Conservation (phyloP, 75 land plant species). For the Larix kaempferi region DNA sequence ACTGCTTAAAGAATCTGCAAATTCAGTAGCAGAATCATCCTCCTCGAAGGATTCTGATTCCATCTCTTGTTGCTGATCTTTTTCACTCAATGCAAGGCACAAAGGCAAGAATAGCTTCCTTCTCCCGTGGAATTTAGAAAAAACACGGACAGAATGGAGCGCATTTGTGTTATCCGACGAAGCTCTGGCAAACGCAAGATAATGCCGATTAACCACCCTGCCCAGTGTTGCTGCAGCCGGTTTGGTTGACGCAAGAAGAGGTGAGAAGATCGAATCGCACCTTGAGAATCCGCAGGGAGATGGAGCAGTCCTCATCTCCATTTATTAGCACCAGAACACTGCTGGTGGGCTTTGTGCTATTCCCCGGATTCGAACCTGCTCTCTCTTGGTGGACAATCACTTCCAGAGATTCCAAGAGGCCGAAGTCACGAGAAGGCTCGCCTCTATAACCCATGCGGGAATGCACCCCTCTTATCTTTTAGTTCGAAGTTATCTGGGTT, state of each 20-base stretch:
- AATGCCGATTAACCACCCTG: neutral
- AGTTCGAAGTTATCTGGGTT: no score
- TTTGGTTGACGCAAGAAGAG: neutral
- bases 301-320: neutral
- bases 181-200: no score
- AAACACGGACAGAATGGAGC: no score
- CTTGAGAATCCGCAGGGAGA: neutral
- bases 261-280: slow-evolving; percentile 2
- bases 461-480: no score
- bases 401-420: no score
- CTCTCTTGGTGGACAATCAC: no score
- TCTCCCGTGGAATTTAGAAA: neutral
- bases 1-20: slow-evolving; percentile 2
- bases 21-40: slow-evolving; percentile 5
- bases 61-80: neutral
- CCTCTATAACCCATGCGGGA: no score
- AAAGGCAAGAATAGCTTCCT: neutral
- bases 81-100: neutral
- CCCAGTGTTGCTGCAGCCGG: neutral
- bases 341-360: no score
- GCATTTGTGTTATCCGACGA: no score
- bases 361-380: neutral
- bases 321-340: neutral
- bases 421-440: no score
- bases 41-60: neutral